Conservation (phyloP, 345 rosid species). For the Eucalyptus victrix region DNA sequence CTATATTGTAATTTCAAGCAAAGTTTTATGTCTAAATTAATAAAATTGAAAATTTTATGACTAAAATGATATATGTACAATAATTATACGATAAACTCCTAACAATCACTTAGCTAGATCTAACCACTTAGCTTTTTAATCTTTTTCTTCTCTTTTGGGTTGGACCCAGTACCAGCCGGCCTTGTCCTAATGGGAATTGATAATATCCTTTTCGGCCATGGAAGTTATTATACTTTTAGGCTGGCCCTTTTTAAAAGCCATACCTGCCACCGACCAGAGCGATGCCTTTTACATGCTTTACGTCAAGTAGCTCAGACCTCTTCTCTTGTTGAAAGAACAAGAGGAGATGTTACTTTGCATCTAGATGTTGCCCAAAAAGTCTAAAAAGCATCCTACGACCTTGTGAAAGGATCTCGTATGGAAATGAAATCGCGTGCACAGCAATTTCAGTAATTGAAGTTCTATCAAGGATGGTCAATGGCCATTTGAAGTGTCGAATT, state of each 20-base stretch:
- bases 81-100: neutral
- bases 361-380: neutral
- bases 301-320: neutral
- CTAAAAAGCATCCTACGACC: neutral
- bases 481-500: neutral
- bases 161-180: neutral
- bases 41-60: rapidly evolving
- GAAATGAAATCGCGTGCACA: neutral
- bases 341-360: neutral
- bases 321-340: neutral
- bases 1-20: neutral
- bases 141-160: neutral
- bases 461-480: neutral
- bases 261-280: neutral
- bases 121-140: neutral
- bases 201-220: neutral
- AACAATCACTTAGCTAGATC: neutral
- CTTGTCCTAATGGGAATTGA: neutral
- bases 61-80: rapidly evolving
- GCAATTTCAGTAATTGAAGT: neutral
- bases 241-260: neutral
- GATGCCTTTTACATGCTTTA: neutral
- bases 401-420: neutral
- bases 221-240: neutral
- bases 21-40: neutral